These are phyloP conservation scores for Comarum palustre DNA, from an alignment of 306 rosid genomes.

Conservation along the genomic window DNA sequence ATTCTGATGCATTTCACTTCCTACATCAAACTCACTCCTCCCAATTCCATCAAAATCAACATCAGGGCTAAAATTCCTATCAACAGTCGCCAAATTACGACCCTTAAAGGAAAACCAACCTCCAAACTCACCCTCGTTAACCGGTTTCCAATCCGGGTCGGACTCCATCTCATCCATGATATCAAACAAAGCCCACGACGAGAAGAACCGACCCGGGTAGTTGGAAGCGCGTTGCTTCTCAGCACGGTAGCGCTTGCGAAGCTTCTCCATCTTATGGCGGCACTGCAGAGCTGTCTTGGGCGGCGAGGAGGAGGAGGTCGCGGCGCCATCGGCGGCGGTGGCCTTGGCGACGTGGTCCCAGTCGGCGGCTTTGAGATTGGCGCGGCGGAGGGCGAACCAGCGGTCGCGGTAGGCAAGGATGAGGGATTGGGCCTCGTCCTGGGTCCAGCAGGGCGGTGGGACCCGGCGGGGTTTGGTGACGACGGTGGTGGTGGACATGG, in stretches of 20 bases:
- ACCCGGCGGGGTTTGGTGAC: conserved; percentile 46
- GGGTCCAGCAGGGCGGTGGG: conserved; percentile 71
- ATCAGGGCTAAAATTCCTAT: neutral
- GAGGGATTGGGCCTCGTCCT: conserved; percentile 40
- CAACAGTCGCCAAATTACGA: neutral
- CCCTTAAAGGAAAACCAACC: neutral
- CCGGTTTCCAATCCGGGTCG: conserved; percentile 38
- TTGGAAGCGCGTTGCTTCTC: conserved; percentile 57
- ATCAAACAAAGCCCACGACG: conserved; percentile 63
- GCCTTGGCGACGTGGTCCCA: conserved; percentile 69
- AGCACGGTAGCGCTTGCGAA: conserved; percentile 63
- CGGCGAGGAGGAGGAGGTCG: conserved; percentile 34
- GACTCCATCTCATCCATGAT: conserved; percentile 72
- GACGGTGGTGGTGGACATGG: conserved; percentile 7
- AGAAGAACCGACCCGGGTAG: conserved; percentile 34
- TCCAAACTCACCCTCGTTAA: conserved; percentile 9
- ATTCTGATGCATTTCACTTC: neutral
- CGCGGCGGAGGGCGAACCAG: conserved; percentile 61
- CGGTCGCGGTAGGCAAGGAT: conserved; percentile 55
- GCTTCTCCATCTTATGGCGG: conserved; percentile 80
- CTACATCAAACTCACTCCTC: too few species aligned
- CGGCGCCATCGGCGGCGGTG: conserved; percentile 20
- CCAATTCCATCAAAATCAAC: neutral
- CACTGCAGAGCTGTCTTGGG: conserved; percentile 75
- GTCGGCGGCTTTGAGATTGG: conserved; percentile 58